Evolutionary conservation across 2,329 filamentous ascomycete genomes (phyloP), one percentile per base, ranked within the genome.

Genomic region (Aspergillus alliaceus): DNA sequence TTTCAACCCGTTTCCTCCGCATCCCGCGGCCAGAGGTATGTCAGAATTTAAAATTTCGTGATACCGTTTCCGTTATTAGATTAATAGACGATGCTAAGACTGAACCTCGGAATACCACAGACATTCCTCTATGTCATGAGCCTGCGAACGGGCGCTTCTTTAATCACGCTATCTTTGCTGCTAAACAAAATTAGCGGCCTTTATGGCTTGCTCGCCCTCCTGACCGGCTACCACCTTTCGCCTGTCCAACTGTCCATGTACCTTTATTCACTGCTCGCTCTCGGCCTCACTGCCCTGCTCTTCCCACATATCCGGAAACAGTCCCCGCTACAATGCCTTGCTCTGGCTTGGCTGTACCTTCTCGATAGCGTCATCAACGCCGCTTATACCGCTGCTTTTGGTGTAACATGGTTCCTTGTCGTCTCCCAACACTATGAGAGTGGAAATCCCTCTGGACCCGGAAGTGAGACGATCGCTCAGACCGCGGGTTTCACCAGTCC

Each of bases 151-250:
- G 93, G 91, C 64, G 88, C 90, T 47, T 91, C 95, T 66, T 84
- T 97, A 68, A 91, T 96, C 68, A 87, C 90, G 4, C 82, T 95
- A 60, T 87, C 90, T 11, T 85, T 96, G 62, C 82, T 96, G 54
- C 88, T 97, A 78, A 97, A 97, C 82, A 96, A 96, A 76, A 85
- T 93, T 64, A 93, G 91, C 50, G 93, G 92, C 57, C 82, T 96
- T 65, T 97, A 96, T 76, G 93, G 93, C 63, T 82, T 97, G 42
- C 87, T 97, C 65, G 92, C 93, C 58, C 84, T 96, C 65, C 81
- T 96, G 63, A 96, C 93, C 24, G 93, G 93, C 71, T 92, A 90
- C 75, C 82, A 88, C 65, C 86, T 96, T 61, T 93, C 91, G 53
- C 82, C 87, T 29, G 83, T 95, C 24, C 93, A 97, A 75, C 83